These are phyloP conservation scores for Aspergillus ruber DNA, from an alignment of 2,329 filamentous ascomycete genomes.

Conservation along the genomic window DNA sequence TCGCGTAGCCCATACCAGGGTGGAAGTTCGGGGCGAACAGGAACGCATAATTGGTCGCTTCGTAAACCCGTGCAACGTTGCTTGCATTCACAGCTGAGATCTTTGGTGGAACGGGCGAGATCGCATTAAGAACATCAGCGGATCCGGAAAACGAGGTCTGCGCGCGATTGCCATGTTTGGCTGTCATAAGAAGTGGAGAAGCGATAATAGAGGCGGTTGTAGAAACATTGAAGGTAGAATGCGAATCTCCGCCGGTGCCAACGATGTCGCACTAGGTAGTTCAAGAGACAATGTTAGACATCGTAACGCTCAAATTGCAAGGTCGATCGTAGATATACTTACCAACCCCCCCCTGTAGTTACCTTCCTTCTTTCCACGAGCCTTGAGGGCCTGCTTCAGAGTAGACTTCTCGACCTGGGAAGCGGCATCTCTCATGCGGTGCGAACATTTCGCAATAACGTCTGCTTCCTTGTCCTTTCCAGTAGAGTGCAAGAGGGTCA, in stretches of 20 bases:
- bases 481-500: slow-evolving; percentile 90
- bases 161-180: slow-evolving; percentile 93
- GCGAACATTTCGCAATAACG: slow-evolving; percentile 78
- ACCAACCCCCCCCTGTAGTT: slow-evolving; percentile 77
- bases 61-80: slow-evolving; percentile 68
- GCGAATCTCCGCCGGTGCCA: slow-evolving; percentile 89
- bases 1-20: slow-evolving; percentile 85
- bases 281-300: slow-evolving; percentile 4
- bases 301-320: not conserved
- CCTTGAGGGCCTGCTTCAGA: slow-evolving; percentile 56
- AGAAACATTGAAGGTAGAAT: slow-evolving; percentile 97
- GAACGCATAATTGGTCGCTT: slow-evolving; percentile 82
- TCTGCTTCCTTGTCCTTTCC: slow-evolving; percentile 75
- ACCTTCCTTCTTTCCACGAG: slow-evolving; percentile 60
- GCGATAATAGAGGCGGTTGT: slow-evolving; percentile 91
- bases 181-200: slow-evolving; percentile 74
- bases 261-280: slow-evolving; percentile 73
- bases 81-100: slow-evolving; percentile 66
- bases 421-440: slow-evolving; percentile 75
- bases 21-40: slow-evolving; percentile 95
- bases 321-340: slow-evolving; percentile 30
- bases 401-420: slow-evolving; percentile 60
- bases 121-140: slow-evolving; percentile 78
- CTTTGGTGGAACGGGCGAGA: slow-evolving; percentile 64
- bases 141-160: slow-evolving; percentile 94